These are phyloP conservation scores for Crucihimalaya himalaica DNA, from an alignment of 345 rosid species.

Conservation along the genomic window DNA sequence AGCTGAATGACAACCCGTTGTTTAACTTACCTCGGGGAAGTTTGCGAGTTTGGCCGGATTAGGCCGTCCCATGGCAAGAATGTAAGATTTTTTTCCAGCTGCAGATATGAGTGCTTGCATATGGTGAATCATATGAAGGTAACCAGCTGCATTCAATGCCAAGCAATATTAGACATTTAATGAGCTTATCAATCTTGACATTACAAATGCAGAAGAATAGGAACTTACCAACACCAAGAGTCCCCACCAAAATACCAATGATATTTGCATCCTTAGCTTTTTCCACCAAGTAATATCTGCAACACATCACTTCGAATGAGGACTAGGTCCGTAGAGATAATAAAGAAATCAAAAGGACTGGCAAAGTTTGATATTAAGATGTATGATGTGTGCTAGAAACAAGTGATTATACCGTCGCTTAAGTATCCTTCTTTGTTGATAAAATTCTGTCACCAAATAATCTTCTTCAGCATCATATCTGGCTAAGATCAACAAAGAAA, in stretches of 20 bases:
- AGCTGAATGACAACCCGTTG: neutral
- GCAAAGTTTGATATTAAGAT: neutral
- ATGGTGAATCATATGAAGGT: slow-evolving; percentile 82
- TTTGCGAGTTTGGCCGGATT: slow-evolving; percentile 96
- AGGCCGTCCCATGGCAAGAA: slow-evolving; percentile 91
- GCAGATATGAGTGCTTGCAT: slow-evolving; percentile 72
- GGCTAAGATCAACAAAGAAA: slow-evolving; percentile 56
- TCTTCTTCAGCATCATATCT: slow-evolving; percentile 82
- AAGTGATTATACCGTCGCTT: slow-evolving; percentile 65
- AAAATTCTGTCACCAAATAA: slow-evolving; percentile 65
- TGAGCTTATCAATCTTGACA: slow-evolving; percentile 14
- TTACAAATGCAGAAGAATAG: neutral
- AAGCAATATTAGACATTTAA: neutral
- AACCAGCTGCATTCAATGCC: slow-evolving; percentile 71
- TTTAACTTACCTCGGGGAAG: slow-evolving; percentile 73
- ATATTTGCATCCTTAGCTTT: slow-evolving; percentile 96
- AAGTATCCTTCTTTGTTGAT: slow-evolving; percentile 76
- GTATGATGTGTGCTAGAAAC: slow-evolving; percentile 8
- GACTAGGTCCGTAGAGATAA: neutral
- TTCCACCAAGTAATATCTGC: slow-evolving; percentile 92
- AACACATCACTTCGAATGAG: slow-evolving; percentile 29
- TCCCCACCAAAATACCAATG: slow-evolving; percentile 90
- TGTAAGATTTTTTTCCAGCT: slow-evolving; percentile 84
- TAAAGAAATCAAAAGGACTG: neutral
- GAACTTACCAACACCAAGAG: slow-evolving; percentile 91